Conservation (phyloP, 441 rosid species). For the Raphanus hybrid region DNA sequence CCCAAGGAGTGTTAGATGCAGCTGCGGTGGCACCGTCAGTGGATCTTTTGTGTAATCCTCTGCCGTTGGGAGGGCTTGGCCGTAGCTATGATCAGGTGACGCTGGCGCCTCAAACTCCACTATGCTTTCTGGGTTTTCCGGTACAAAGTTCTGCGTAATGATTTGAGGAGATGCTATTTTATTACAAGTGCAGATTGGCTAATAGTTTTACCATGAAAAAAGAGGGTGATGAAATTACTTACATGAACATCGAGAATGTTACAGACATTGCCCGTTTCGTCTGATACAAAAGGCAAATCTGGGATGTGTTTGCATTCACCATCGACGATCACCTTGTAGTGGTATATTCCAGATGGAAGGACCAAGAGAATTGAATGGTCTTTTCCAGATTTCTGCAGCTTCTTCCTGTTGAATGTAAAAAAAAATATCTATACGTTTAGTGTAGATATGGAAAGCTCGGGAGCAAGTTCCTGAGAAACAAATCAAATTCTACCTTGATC, state of each 20-base stretch:
- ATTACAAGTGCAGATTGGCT: not conserved
- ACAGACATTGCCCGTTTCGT: conserved; percentile 68
- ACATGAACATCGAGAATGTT: conserved; percentile 89
- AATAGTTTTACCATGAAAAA: not conserved
- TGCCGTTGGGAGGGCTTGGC: conserved; percentile 61
- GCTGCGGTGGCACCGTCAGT: conserved; percentile 66
- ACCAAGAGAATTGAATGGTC: conserved; percentile 82
- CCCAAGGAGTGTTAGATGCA: conserved; percentile 69
- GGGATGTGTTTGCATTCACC: conserved; percentile 82
- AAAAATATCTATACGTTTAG: conserved; percentile 9
- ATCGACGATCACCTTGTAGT: conserved; percentile 87
- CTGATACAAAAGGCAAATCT: conserved; percentile 73
- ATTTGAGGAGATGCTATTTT: not conserved
- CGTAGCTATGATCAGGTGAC: conserved; percentile 80
- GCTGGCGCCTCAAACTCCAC: conserved; percentile 77
- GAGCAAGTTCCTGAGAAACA: not conserved
- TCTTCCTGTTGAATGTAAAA: conserved; percentile 57
- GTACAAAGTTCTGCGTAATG: conserved; percentile 65
- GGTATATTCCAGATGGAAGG: conserved; percentile 80
- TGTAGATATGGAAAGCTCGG: not conserved
- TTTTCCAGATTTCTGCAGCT: conserved; percentile 78
- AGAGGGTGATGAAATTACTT: conserved; percentile 38
- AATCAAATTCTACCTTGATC: conserved; percentile 57
- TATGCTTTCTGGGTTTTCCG: conserved; percentile 80
- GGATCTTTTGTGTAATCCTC: conserved; percentile 91